Percentiles rank a stretch among this genome's conserved stretches.
These are phyloP conservation scores for Colletotrichum plurivorum DNA, from an alignment of 2,329 filamentous ascomycete species.

Conservation along the genomic window DNA sequence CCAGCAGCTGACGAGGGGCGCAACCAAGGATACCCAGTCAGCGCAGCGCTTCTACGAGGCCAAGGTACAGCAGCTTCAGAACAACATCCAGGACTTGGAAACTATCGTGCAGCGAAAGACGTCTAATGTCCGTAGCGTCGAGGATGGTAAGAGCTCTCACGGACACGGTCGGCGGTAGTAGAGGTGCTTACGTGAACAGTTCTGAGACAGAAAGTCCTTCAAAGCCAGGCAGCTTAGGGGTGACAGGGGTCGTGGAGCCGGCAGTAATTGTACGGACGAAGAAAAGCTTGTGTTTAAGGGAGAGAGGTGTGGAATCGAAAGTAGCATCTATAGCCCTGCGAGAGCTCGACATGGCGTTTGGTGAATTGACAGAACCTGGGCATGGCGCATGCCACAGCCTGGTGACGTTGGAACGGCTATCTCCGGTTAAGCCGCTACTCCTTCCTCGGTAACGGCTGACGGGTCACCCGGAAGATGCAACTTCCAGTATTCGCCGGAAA, in stretches of 20 bases:
- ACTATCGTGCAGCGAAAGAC: slow-evolving; percentile 78
- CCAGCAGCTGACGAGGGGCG: not conserved
- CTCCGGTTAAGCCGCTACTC: not conserved
- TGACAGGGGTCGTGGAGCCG: not conserved
- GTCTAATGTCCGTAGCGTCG: slow-evolving; percentile 86
- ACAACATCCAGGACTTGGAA: slow-evolving; percentile 70
- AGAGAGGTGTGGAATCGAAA: too few relatives aligned
- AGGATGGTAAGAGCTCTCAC: slow-evolving; percentile 76
- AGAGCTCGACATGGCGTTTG: too few relatives aligned
- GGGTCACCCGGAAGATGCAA: not conserved
- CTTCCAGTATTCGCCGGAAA: slow-evolving; percentile 9
- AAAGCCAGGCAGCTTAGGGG: slow-evolving; percentile 38
- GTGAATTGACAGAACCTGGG: not conserved
- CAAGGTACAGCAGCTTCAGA: slow-evolving; percentile 67
- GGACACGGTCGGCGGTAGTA: not conserved
- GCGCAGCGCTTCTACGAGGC: slow-evolving; percentile 70
- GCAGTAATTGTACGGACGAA: too few relatives aligned
- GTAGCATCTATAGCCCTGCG: too few relatives aligned
- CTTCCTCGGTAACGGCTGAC: slow-evolving; percentile 17
- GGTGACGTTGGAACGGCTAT: slow-evolving; percentile 11
- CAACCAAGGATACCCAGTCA: slow-evolving; percentile 55
- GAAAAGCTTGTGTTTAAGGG: too few relatives aligned
- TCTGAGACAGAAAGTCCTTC: slow-evolving; percentile 61
- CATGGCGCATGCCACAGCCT: not conserved
- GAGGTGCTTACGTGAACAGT: slow-evolving; percentile 47